Percentiles rank a stretch among this genome's conserved stretches.
Conservation (phyloP, 2,329 filamentous ascomycete genomes). For the Fusarium graminum region DNA sequence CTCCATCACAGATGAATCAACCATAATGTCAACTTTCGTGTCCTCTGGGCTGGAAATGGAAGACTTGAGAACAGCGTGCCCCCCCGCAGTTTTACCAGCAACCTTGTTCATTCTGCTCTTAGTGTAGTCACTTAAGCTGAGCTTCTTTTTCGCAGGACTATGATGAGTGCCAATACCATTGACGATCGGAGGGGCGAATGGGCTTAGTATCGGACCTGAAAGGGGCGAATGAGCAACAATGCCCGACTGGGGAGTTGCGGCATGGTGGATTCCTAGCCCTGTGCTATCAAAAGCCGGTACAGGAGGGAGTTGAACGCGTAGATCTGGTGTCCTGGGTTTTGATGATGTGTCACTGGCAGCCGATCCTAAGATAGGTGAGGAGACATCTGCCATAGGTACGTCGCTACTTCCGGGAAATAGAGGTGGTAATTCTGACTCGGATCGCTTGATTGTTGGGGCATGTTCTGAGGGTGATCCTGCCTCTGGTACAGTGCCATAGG, state of each 20-base stretch:
- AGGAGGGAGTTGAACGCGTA: slow-evolving; percentile 69
- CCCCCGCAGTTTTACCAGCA: slow-evolving; percentile 54
- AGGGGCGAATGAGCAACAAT: slow-evolving; percentile 65
- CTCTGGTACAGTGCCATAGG: slow-evolving; percentile 56
- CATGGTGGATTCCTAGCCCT: slow-evolving; percentile 52
- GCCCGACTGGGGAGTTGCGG: slow-evolving; percentile 62
- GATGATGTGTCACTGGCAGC: slow-evolving; percentile 28
- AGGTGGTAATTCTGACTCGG: slow-evolving; percentile 44
- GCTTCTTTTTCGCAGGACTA: slow-evolving; percentile 75
- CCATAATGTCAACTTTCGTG: slow-evolving; percentile 54
- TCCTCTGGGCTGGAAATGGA: slow-evolving; percentile 55
- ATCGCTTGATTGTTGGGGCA: slow-evolving; percentile 40
- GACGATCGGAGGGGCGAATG: slow-evolving; percentile 58
- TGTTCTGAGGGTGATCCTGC: slow-evolving; percentile 56
- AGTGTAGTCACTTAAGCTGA: slow-evolving; percentile 75
- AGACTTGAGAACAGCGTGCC: slow-evolving; percentile 51
- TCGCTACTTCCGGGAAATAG: slow-evolving; percentile 46
- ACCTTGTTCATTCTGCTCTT: slow-evolving; percentile 70
- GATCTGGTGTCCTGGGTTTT: slow-evolving; percentile 60
- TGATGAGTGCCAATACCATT: slow-evolving; percentile 63
- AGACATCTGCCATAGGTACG: slow-evolving; percentile 51
- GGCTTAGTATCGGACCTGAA: slow-evolving; percentile 56
- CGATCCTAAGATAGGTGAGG: slow-evolving; percentile 36
- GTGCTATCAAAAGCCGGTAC: slow-evolving; percentile 63
- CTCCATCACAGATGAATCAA: slow-evolving; percentile 50